These are phyloP conservation scores for Ceratocystis papillata DNA, from an alignment of 2,329 filamentous ascomycete species.

Conservation along the genomic window DNA sequence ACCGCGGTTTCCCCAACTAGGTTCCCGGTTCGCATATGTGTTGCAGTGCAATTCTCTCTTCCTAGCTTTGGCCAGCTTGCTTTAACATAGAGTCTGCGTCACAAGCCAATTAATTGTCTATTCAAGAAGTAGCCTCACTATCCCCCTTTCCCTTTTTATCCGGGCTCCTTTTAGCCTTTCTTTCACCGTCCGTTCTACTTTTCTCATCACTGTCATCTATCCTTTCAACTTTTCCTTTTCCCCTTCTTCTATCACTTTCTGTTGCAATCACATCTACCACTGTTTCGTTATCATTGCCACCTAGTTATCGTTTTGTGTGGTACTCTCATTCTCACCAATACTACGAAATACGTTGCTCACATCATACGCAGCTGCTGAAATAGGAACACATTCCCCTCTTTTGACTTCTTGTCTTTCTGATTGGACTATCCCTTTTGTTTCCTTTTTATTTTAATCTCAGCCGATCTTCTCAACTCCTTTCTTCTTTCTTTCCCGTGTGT, in stretches of 20 bases:
- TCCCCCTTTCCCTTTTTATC: neutral
- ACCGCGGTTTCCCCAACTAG: constrained; percentile 22
- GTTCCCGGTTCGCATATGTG: neutral
- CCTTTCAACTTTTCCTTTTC: neutral
- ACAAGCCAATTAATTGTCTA: neutral
- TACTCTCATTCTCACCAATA: neutral
- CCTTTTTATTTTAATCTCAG: constrained; percentile 14
- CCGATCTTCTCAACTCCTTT: constrained; percentile 25
- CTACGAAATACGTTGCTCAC: constrained; percentile 20
- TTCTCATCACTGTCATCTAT: neutral
- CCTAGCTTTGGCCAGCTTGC: constrained; percentile 5
- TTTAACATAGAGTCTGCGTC: constrained; percentile 6
- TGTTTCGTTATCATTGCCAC: neutral
- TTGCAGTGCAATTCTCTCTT: neutral
- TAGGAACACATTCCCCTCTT: constrained; percentile 22
- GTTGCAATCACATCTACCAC: neutral
- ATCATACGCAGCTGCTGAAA: constrained; percentile 22
- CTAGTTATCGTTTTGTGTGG: neutral
- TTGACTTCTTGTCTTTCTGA: constrained; percentile 10
- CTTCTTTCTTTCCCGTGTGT: neutral
- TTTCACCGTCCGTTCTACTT: no score
- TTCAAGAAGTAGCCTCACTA: neutral
- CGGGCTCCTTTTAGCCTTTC: neutral
- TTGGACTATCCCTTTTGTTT: neutral
- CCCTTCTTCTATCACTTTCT: neutral